A percentile compares a stretch with the other conserved stretches of the same genome.
Conservation (phyloP, 1,284 basidiomycete species). For the Ganoderma multipileum region DNA sequence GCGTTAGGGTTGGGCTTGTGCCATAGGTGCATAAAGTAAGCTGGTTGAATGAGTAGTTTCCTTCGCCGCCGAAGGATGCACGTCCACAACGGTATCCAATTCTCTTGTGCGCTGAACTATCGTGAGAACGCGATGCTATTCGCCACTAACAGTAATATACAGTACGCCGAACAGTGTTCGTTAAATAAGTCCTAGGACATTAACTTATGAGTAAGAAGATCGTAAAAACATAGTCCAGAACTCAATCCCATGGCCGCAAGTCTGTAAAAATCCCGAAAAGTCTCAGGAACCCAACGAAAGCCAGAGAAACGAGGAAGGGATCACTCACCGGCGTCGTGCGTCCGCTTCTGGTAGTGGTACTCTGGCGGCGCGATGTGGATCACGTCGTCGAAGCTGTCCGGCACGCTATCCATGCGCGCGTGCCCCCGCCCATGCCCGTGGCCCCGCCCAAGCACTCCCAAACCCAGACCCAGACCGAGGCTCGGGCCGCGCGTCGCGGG, state of each 20-base stretch:
- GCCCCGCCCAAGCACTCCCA: too few species aligned
- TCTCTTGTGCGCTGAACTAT: too few species aligned
- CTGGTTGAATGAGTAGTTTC: too few species aligned
- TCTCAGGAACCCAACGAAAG: not conserved
- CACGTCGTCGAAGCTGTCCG: slow-evolving; percentile 3
- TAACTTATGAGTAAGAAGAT: not conserved
- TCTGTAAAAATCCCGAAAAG: not conserved
- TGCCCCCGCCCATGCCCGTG: not conserved
- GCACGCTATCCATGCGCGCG: not conserved
- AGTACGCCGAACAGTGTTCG: not conserved
- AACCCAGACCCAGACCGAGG: too few species aligned
- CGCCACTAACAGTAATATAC: not conserved
- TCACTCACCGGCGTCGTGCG: slow-evolving; percentile 26
- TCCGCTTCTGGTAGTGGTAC: slow-evolving; percentile 28
- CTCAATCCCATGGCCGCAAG: slow-evolving; percentile 15
- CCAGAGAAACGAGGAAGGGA: not conserved
- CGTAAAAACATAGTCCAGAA: not conserved
- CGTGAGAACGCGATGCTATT: not conserved
- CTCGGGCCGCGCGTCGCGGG: too few species aligned
- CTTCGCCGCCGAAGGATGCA: too few species aligned
- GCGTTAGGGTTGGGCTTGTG: too few species aligned
- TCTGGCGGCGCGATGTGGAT: slow-evolving; percentile 5
- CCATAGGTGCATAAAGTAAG: too few species aligned
- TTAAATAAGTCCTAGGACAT: not conserved
- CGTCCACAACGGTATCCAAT: too few species aligned